Base-by-base conservation (phyloP, 2,329 filamentous ascomycete genomes). In the Colletotrichum godetiae region DNA sequence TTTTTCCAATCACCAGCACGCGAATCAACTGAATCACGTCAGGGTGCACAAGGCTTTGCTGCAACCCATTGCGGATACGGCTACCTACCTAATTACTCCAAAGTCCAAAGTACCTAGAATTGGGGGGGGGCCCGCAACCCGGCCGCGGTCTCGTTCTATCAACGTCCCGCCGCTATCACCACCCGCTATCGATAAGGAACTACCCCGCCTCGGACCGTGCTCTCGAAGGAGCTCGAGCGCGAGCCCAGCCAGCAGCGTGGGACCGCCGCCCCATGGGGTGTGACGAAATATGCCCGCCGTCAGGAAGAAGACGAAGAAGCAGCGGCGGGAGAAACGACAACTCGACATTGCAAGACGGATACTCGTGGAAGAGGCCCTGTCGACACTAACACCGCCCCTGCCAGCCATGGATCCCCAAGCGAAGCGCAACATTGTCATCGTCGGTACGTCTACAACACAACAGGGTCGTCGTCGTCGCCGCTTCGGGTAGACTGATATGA, bases 381-480 rank as follows among this genome's bases (percentile, higher is more conserved):
- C 55, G 60, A 57, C n/a, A 55, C 22, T 49, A 49, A 49, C 37
- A 27, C 57, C 46, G 57, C 12, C 49, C 29, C 49, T 67, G 12
- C 55, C 37, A 49, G 33, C 37, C 35, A 75, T 75, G 74, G 74
- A 75, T 52, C 68, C 74, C 55, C 52, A 72, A 58, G 60, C 66
- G 11, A 82, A 80, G 75, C 84, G 82, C 70, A 84, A 87, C 49
- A 88, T 88, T 61, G 85, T 89, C 75, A 87, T 89, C 70, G 81
- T 89, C 71, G 85, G 85, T 86, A 78, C 72, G 84, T 81, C 37
- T 31, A 37, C 15, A 27, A 42, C 37, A 42, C 19, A 5, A 29
- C 24, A 62, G 22, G 22, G 49, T 8, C 64, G n/a, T 35, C 55
- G 11, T 2, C 42, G 24, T 19, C 22, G 42, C 35, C 53, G 27